Percentiles rank a stretch among this genome's conserved stretches.
Evolutionary conservation across 176 grass and related monocot genomes (phyloP).

Genomic region (Panicum miliaceum): DNA sequence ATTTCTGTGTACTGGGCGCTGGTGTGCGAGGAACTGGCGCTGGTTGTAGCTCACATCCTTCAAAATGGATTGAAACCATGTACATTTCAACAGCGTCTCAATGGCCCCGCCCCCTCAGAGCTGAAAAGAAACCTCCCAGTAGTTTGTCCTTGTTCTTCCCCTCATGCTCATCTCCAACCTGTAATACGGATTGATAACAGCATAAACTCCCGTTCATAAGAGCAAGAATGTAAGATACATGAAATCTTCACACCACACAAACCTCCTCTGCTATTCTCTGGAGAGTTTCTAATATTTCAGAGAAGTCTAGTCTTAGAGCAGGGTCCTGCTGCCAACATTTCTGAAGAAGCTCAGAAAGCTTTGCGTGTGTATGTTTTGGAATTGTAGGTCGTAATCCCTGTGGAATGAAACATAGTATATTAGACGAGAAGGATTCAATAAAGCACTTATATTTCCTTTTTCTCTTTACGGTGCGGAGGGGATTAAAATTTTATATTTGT

Average conservation of each 20-base stretch:
- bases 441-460: neutral
- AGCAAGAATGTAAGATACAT: neutral
- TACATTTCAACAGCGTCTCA: slow-evolving; percentile 36
- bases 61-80: slow-evolving; percentile 19
- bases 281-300: slow-evolving; percentile 78
- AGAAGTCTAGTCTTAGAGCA: slow-evolving; percentile 73
- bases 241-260: slow-evolving; percentile 10
- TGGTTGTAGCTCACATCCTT: slow-evolving; percentile 22
- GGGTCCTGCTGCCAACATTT: slow-evolving; percentile 92
- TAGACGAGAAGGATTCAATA: slow-evolving; percentile 1
- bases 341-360: slow-evolving; percentile 78
- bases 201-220: neutral
- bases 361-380: slow-evolving; percentile 75
- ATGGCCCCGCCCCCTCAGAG: slow-evolving; percentile 65
- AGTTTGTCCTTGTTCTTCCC: slow-evolving; percentile 76
- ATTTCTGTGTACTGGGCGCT: slow-evolving; percentile 4
- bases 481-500: neutral
- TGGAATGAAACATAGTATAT: slow-evolving; percentile 17
- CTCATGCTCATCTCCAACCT: slow-evolving; percentile 74
- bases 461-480: neutral
- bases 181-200: slow-evolving; percentile 2
- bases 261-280: slow-evolving; percentile 79
- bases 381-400: slow-evolving; percentile 93
- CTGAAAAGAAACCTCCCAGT: slow-evolving; percentile 72
- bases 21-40: neutral